phyloP scores from a whole-genome alignment of 306 rosid species.

The Pyrus communis region DNA sequence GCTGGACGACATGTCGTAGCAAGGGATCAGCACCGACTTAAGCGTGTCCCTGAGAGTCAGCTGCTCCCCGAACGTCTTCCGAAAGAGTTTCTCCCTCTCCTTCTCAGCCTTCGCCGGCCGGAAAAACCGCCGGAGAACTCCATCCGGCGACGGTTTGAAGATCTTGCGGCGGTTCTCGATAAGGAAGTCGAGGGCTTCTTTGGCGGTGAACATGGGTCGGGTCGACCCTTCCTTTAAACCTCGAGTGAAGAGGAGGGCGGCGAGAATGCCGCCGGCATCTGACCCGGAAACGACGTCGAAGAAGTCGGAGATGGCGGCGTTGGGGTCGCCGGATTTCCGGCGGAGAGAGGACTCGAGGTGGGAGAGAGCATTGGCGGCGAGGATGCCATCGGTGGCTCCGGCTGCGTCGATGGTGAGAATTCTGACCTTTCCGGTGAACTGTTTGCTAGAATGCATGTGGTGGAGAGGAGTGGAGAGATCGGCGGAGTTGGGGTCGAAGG shows the following conservation, averaged over 20 bases:
- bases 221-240: conserved; percentile 37
- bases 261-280: conserved; percentile 72
- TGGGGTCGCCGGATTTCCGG: conserved; percentile 45
- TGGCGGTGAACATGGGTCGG: conserved; percentile 57
- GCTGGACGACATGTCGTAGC: conserved; percentile 84
- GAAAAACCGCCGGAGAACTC: conserved; percentile 42
- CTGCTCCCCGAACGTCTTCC: conserved; percentile 55
- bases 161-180: conserved; percentile 48
- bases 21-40: conserved; percentile 77
- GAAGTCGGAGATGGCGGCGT: conserved; percentile 46
- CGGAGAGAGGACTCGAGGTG: conserved; percentile 62
- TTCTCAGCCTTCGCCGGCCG: conserved; percentile 25
- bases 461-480: conserved; percentile 6
- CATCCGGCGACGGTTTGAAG: conserved; percentile 20
- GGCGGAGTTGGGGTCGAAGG: background rate
- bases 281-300: conserved; percentile 90
- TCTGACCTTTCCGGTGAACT: conserved; percentile 52
- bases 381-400: conserved; percentile 79
- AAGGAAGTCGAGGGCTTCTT: conserved; percentile 52
- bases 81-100: conserved; percentile 47
- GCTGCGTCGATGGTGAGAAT: conserved; percentile 76
- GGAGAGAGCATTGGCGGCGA: conserved; percentile 66
- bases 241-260: conserved; percentile 65
- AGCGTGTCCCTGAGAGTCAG: conserved; percentile 68
- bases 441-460: conserved; percentile 19